A percentile compares a stretch with the other conserved stretches of the same genome.
Evolutionary conservation across 2,329 filamentous ascomycete genomes (phyloP).

Genomic region (Diaporthe sp.): DNA sequence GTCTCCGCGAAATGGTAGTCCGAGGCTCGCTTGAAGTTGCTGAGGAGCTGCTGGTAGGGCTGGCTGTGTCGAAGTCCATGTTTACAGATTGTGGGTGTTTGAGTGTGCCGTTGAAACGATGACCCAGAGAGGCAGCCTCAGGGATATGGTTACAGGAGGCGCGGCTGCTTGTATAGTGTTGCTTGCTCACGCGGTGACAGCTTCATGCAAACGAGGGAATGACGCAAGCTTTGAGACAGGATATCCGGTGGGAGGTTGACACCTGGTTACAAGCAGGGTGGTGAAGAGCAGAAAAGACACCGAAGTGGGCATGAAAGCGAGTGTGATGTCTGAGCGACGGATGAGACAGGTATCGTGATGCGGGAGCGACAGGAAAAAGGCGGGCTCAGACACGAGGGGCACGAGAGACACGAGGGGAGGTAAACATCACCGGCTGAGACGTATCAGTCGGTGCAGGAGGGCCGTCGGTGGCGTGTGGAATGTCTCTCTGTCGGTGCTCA

Average conservation of each 20-base stretch:
- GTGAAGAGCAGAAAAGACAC: slow-evolving; percentile 17
- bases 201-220: slow-evolving; percentile 34
- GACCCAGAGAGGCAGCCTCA: neutral
- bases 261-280: slow-evolving; percentile 27
- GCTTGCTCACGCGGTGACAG: slow-evolving; percentile 30
- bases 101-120: neutral
- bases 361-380: slow-evolving; percentile 33
- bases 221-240: slow-evolving; percentile 36
- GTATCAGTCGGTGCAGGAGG: slow-evolving; percentile 24
- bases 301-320: neutral
- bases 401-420: slow-evolving; percentile 20
- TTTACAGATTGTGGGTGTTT: neutral
- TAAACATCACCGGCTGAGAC: slow-evolving; percentile 35
- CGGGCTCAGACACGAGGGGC: slow-evolving; percentile 32
- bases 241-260: neutral
- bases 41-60: neutral
- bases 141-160: neutral
- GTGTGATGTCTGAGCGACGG: slow-evolving; percentile 32
- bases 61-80: slow-evolving; percentile 30
- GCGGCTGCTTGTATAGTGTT: slow-evolving; percentile 10
- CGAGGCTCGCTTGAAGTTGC: slow-evolving; percentile 42
- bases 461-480: slow-evolving; percentile 5
- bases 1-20: slow-evolving; percentile 48
- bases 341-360: slow-evolving; percentile 37
- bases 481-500: slow-evolving; percentile 17